Conservation (phyloP, 2,329 filamentous ascomycete species). For the Hysterium pulicare region DNA sequence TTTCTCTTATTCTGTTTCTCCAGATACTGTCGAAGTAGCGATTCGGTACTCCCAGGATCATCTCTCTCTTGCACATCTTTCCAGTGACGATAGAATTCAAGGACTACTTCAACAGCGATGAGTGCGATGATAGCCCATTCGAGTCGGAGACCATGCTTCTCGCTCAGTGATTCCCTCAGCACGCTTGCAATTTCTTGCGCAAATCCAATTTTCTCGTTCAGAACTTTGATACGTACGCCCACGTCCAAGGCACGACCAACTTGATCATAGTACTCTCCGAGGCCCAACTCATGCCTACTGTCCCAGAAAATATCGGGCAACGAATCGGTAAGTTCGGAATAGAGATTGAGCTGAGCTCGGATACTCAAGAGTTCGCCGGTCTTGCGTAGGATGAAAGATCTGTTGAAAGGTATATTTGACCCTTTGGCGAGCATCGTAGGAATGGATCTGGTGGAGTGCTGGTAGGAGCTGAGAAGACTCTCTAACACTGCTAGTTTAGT, state of each 20-base stretch:
- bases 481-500: constrained; percentile 94
- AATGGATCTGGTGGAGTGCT: constrained; percentile 80
- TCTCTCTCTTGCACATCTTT: constrained; percentile 54
- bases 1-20: constrained; percentile 7
- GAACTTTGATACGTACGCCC: constrained; percentile 79
- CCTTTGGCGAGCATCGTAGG: constrained; percentile 72
- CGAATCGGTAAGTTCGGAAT: constrained; percentile 92
- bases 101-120: constrained; percentile 87
- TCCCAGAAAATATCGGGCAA: constrained; percentile 98
- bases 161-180: constrained; percentile 79
- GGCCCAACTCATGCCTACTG: constrained; percentile 76
- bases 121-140: constrained; percentile 96
- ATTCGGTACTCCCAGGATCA: constrained; percentile 41
- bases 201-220: constrained; percentile 98
- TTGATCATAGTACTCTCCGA: constrained; percentile 94
- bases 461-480: constrained; percentile 75
- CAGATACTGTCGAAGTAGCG: constrained; percentile 38
- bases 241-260: constrained; percentile 89
- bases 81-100: constrained; percentile 74
- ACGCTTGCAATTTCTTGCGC: constrained; percentile 92
- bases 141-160: constrained; percentile 81
- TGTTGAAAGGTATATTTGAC: constrained; percentile 49
- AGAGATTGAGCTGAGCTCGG: constrained; percentile 90
- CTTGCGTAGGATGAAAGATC: constrained; percentile 83
- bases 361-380: constrained; percentile 88